Base-by-base conservation (phyloP, 164 flowering plant species). In the Kingdonia uniflora region DNA sequence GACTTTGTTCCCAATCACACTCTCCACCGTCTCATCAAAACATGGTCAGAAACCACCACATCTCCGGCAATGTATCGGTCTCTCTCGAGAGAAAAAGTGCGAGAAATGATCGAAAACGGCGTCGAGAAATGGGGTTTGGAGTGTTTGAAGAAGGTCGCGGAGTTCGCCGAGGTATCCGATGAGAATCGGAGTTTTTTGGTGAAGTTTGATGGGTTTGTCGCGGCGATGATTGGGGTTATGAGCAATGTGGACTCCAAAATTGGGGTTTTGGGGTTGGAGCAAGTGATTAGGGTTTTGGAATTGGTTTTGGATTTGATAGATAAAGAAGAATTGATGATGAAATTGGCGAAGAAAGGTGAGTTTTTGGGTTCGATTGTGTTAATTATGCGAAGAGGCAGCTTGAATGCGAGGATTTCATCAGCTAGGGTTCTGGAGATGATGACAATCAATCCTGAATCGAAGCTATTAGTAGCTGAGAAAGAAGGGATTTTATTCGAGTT, bases 1-100 rank as follows among this genome's bases (percentile, higher is more conserved):
- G 91, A 82, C 10, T 63, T 87, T 42, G 76, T 82, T 7, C 98
- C 96, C 11, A 87, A 92, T 50, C 91, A 61, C 56, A 85, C 76
- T 21, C 76, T 92, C n/a, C 87, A 77, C 5, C 82, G 94, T 40
- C 76, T 92, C 60, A 92, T 92, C 63, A 76, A 74, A 71, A 65
- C 78, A 76, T 91, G 98, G 98, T 75, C 84, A 14, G 14, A 42
- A 12, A 8, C 11, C 19, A 21, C 45, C 41, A 23, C 50, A 1
- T 5, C 69, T 37, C 19, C 33, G 11, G 17, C 11, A 11, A 2
- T 14, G 0, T 5, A 21, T 22, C 19, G 54, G 47, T 29, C 54
- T 15, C 19, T 65, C 7, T 52, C 71, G 0, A 59, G 11, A 2
- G 62, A 70, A 0, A 61, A 74, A 42, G 65, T 60, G 14, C 23